Conservation (phyloP, 805 yeast species). For the Zygosaccharomyces kombuchaensis region DNA sequence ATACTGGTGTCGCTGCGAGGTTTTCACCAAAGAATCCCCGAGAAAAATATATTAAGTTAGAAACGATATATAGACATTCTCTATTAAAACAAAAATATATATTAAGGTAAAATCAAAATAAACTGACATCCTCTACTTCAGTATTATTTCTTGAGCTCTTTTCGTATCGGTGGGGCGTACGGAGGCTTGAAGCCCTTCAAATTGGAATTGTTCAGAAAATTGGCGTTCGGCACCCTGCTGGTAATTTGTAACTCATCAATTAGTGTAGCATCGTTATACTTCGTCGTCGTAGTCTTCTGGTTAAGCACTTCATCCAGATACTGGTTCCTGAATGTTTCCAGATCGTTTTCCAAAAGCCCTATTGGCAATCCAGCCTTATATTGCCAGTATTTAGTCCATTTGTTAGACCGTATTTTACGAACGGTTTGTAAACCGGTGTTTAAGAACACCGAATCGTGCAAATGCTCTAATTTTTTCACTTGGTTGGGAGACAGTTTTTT, state of each 20-base stretch:
- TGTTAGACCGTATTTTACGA: conserved; percentile 40
- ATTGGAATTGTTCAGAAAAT: conserved; percentile 43
- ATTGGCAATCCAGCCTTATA: conserved; percentile 40
- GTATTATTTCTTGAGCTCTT: background rate
- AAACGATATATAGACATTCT: background rate
- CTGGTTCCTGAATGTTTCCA: conserved; percentile 23
- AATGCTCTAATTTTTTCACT: conserved; percentile 45
- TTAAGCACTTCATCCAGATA: conserved; percentile 33
- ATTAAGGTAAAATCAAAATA: background rate
- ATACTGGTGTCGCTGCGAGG: background rate
- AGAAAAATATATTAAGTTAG: background rate
- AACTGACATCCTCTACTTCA: background rate
- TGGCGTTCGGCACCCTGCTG: conserved; percentile 46
- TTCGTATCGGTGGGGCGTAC: conserved; percentile 25
- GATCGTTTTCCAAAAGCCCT: conserved; percentile 30
- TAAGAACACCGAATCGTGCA: conserved; percentile 46
- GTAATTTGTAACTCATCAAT: conserved; percentile 43
- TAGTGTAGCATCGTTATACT: conserved; percentile 38
- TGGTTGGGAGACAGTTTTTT: conserved; percentile 34
- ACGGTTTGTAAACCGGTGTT: conserved; percentile 43
- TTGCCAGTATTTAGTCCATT: conserved; percentile 48
- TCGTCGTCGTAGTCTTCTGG: conserved; percentile 29
- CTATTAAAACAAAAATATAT: background rate
- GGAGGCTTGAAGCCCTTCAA: conserved; percentile 44
- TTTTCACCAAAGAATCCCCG: background rate